These are phyloP conservation scores for Allantophomopsis lycopodina DNA, from an alignment of 2,329 filamentous ascomycete genomes.

Conservation along the genomic window DNA sequence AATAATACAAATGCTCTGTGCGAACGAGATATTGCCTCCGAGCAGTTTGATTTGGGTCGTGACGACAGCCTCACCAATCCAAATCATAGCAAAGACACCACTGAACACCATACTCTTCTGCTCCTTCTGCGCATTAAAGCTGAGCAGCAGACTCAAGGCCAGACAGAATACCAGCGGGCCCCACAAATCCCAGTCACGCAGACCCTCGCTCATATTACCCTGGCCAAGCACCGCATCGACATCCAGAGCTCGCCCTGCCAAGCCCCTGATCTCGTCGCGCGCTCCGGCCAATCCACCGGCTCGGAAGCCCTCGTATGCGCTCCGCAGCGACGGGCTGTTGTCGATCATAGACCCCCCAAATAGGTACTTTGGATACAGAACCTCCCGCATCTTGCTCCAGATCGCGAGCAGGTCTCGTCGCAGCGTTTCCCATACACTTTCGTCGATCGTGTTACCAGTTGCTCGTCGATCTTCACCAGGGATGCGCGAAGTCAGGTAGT, in stretches of 20 bases:
- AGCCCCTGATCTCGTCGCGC: slow-evolving; percentile 44
- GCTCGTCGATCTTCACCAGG: slow-evolving; percentile 86
- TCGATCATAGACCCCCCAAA: slow-evolving; percentile 58
- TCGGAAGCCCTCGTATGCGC: slow-evolving; percentile 47
- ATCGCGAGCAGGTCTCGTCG: slow-evolving; percentile 83
- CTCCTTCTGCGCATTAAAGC: slow-evolving; percentile 62
- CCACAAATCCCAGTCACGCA: slow-evolving; percentile 98
- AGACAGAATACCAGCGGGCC: slow-evolving; percentile 91
- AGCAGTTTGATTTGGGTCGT: slow-evolving; percentile 96
- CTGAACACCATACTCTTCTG: slow-evolving; percentile 88
- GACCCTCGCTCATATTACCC: slow-evolving; percentile 72
- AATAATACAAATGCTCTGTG: slow-evolving; percentile 95
- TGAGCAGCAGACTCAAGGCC: slow-evolving; percentile 74
- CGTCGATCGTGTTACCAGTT: slow-evolving; percentile 87
- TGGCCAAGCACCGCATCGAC: slow-evolving; percentile 43
- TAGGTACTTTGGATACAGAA: slow-evolving; percentile 90
- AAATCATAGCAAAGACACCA: slow-evolving; percentile 91
- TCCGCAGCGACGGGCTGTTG: slow-evolving; percentile 36
- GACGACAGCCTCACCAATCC: slow-evolving; percentile 92
- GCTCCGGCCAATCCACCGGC: slow-evolving; percentile 44
- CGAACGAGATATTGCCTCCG: slow-evolving; percentile 97
- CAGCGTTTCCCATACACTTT: slow-evolving; percentile 94
- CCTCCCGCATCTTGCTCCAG: slow-evolving; percentile 97
- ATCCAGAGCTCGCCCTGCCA: slow-evolving; percentile 49
- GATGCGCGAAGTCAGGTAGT: slow-evolving; percentile 78